These are phyloP conservation scores for Macrocybe gigantea DNA, from an alignment of 768 basidiomycete genomes.

Conservation along the genomic window DNA sequence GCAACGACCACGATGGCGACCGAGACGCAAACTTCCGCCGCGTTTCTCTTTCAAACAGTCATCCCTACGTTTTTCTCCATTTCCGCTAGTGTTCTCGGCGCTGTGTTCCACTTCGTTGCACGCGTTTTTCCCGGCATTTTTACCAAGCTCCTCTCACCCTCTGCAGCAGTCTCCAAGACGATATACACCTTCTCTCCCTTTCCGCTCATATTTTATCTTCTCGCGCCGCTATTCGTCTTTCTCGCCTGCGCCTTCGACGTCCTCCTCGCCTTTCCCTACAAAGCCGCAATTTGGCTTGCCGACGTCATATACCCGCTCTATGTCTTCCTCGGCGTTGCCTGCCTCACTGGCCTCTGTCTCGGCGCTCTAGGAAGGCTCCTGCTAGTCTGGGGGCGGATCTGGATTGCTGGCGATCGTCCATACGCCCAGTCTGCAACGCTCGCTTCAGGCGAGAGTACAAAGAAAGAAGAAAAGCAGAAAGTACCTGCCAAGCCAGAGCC, in stretches of 20 bases:
- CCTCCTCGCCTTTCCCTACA: slow-evolving; percentile 27
- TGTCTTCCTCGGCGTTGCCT: slow-evolving; percentile 50
- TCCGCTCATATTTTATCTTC: background rate
- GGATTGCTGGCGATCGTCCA: too few relatives aligned
- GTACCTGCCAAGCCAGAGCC: too few relatives aligned
- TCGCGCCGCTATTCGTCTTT: background rate
- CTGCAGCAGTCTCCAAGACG: background rate
- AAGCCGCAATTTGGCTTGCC: slow-evolving; percentile 27
- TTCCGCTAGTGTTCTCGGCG: background rate
- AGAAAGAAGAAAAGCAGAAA: too few relatives aligned
- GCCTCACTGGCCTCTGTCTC: slow-evolving; percentile 41
- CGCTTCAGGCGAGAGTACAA: too few relatives aligned
- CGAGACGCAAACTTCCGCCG: background rate
- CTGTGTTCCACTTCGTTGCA: background rate
- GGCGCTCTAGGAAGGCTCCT: slow-evolving; percentile 29
- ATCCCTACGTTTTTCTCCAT: background rate
- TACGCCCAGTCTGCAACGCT: too few relatives aligned
- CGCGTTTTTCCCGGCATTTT: background rate
- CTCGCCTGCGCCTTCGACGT: background rate
- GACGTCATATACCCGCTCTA: slow-evolving; percentile 49
- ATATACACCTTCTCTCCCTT: background rate
- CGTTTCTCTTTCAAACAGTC: background rate
- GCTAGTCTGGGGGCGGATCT: background rate
- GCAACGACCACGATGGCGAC: background rate
- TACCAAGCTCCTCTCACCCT: too few relatives aligned